Base-by-base conservation (phyloP, 148 eudicot species). In the Agrostemma githago region DNA sequence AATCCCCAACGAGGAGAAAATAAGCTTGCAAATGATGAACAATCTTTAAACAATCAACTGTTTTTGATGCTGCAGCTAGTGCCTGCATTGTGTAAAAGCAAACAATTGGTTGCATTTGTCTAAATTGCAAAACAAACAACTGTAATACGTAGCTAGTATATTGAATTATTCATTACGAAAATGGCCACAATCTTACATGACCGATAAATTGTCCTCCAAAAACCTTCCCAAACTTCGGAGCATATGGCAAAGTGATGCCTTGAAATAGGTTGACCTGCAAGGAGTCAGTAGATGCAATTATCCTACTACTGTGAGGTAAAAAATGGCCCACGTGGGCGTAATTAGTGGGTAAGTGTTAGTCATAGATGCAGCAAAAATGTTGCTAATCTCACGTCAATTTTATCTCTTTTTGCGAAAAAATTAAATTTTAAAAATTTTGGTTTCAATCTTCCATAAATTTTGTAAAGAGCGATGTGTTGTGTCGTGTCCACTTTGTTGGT, bases 141-240 rank as follows among this genome's bases (percentile, higher is more conserved):
- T n/a, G 56, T 5, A 7, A 17, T 44, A 20, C 9, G 66, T 38
- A 37, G 6, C 51, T 15, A 37, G 37, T 21, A 43, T 37, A 44
- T 66, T 39, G 40, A 68, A 58, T 44, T 37, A 44, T 66, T 39
- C 51, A 68, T 42, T 44, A 5, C 34, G 43, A 26, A 65, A 67
- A 44, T 46, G 12, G 44, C 42, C 71, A 57, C 17, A 68, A 68
- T 34, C 67, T 62, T 89, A 83, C 99, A 96, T 96, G 99, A 69
- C 95, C 99, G 9, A 96, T 77, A 78, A 96, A 96, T 72, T 96
- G 96, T 74, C 99, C 99, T 58, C 99, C 99, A 87, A 86, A 96
- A 60, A 96, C 92, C 79, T 90, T 89, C 61, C 90, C 92, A 83
- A 86, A 87, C 72, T 78, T 81, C 63, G 94, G 92, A 82, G 99